These are phyloP conservation scores for Zanthoxylum bungeanum DNA, from an alignment of 345 rosid genomes.

Conservation along the genomic window DNA sequence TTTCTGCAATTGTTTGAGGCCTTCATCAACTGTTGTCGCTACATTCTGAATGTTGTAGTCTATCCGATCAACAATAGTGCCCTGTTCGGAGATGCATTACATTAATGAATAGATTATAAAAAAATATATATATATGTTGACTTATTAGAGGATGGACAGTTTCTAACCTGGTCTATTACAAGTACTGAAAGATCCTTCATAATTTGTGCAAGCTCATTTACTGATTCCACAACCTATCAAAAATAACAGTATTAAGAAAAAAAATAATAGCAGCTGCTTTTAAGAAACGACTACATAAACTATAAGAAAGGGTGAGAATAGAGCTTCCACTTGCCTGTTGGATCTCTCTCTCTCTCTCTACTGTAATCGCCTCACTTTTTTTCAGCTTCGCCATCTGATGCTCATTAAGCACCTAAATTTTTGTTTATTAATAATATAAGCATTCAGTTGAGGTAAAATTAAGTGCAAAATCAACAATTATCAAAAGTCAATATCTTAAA, in stretches of 20 bases:
- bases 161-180: conserved; percentile 91
- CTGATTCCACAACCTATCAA: conserved; percentile 90
- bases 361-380: conserved; percentile 69
- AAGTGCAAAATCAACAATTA: background rate
- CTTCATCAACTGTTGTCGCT: conserved; percentile 82
- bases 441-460: background rate
- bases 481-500: background rate
- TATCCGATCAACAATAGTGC: conserved; percentile 93
- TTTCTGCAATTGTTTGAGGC: conserved; percentile 90
- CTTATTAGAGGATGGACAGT: background rate
- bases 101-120: background rate
- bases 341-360: conserved; percentile 95
- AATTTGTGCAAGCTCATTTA: conserved; percentile 94
- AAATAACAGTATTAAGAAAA: background rate
- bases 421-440: conserved; percentile 6
- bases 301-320: background rate
- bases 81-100: conserved; percentile 42
- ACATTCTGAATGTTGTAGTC: conserved; percentile 93
- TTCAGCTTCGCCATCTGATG: conserved; percentile 84
- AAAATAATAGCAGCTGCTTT: background rate
- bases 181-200: conserved; percentile 98
- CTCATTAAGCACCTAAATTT: conserved; percentile 58
- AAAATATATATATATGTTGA: too few species aligned
- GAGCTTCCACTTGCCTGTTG: conserved; percentile 59
- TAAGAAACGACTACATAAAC: background rate